Evolutionary conservation across 2,329 filamentous ascomycete species (phyloP).

Genomic region (Fragosphaeria purpurea): DNA sequence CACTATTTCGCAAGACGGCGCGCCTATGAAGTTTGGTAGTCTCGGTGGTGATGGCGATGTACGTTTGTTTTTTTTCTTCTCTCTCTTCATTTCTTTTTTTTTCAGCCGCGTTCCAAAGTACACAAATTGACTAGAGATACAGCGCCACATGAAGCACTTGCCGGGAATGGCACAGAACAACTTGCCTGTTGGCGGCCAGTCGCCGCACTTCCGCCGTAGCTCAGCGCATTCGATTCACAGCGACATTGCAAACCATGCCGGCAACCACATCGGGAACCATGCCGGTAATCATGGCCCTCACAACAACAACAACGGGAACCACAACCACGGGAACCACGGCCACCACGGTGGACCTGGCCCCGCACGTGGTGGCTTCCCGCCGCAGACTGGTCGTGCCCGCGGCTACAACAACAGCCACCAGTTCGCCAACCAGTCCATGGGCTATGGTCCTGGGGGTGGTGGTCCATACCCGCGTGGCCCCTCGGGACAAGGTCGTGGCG

Average conservation of each 20-base stretch:
- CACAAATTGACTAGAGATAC: background rate
- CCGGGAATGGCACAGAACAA: constrained; percentile 52
- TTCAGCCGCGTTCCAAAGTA: background rate
- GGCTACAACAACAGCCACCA: constrained; percentile 29
- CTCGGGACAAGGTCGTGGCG: constrained; percentile 39
- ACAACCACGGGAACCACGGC: constrained; percentile 54
- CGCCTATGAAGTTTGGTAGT: constrained; percentile 72
- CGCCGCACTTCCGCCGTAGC: constrained; percentile 71
- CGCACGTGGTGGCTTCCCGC: constrained; percentile 44
- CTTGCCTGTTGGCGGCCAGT: constrained; percentile 33
- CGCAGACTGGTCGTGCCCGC: constrained; percentile 40
- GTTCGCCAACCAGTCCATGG: constrained; percentile 35
- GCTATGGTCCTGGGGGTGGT: constrained; percentile 27
- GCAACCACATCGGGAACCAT: constrained; percentile 46
- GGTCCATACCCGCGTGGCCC: constrained; percentile 27
- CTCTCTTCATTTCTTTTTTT: constrained; percentile 3
- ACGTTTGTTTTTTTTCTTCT: constrained; percentile 26
- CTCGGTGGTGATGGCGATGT: constrained; percentile 73
- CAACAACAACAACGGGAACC: constrained; percentile 61
- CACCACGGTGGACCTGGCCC: constrained; percentile 46
- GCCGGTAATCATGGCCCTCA: constrained; percentile 51
- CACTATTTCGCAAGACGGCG: constrained; percentile 55
- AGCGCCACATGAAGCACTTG: constrained; percentile 59
- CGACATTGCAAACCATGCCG: constrained; percentile 55
- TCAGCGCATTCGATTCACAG: constrained; percentile 76